These are phyloP conservation scores for Talaromyces atroroseus DNA, from an alignment of 2,329 filamentous ascomycete species.

Conservation along the genomic window DNA sequence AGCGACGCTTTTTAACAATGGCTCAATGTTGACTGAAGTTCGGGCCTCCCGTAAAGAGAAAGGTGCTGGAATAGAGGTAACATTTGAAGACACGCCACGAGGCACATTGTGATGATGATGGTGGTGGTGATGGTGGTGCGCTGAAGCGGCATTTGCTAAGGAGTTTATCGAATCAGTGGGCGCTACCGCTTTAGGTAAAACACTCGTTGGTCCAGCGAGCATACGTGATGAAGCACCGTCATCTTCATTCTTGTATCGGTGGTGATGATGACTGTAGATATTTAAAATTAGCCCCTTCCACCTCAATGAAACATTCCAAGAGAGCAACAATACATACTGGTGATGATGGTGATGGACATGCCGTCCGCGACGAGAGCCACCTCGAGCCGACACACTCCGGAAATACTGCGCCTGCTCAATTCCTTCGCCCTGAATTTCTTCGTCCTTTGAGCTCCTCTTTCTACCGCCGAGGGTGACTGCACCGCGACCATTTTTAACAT, in stretches of 20 bases:
- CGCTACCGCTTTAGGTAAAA: conserved; percentile 26
- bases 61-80: conserved; percentile 19
- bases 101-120: conserved; percentile 41
- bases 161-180: conserved; percentile 21
- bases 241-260: conserved; percentile 50
- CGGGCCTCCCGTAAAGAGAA: conserved; percentile 53
- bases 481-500: conserved; percentile 38
- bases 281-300: conserved; percentile 7
- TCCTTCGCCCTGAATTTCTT: conserved; percentile 59
- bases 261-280: conserved; percentile 44
- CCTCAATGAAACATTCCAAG: background rate
- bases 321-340: conserved; percentile 40
- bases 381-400: conserved; percentile 49
- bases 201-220: conserved; percentile 22
- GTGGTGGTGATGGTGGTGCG: conserved; percentile 39
- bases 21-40: conserved; percentile 61
- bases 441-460: conserved; percentile 67
- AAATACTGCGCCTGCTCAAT: conserved; percentile 61
- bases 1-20: conserved; percentile 66
- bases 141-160: conserved; percentile 14
- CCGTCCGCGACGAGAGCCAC: conserved; percentile 59
- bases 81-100: conserved; percentile 19
- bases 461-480: conserved; percentile 52
- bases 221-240: conserved; percentile 28
- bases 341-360: conserved; percentile 55